Conservation (phyloP, 768 basidiomycete genomes). For the Boletellus ananiceps region DNA sequence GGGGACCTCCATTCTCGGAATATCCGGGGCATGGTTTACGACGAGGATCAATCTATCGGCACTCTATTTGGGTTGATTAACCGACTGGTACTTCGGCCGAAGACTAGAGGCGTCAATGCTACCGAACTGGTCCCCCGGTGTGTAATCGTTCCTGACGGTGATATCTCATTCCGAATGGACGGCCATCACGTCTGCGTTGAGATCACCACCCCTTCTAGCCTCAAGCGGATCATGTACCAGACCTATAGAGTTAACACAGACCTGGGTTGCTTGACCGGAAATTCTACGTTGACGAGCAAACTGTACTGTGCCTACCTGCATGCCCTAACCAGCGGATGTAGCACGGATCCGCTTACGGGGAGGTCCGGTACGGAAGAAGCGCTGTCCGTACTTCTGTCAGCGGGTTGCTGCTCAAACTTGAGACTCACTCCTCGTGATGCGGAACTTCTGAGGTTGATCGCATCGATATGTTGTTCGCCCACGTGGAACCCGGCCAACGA, state of each 20-base stretch:
- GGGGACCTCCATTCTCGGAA: constrained; percentile 37
- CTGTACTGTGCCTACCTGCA: constrained; percentile 42
- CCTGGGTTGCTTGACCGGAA: constrained; percentile 24
- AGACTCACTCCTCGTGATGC: constrained; percentile 25
- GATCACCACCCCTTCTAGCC: background rate
- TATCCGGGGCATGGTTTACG: constrained; percentile 39
- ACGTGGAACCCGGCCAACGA: constrained; percentile 33
- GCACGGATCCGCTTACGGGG: constrained; percentile 41
- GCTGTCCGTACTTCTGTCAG: constrained; percentile 35
- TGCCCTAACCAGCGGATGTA: constrained; percentile 35
- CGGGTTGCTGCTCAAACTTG: constrained; percentile 37
- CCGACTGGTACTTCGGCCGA: constrained; percentile 38
- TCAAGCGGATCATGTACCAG: constrained; percentile 13
- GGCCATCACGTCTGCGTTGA: constrained; percentile 12
- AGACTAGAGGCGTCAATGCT: background rate
- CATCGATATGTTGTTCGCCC: constrained; percentile 29
- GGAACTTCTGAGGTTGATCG: constrained; percentile 31
- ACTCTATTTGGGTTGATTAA: constrained; percentile 41
- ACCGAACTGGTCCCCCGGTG: background rate
- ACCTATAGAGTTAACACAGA: constrained; percentile 27
- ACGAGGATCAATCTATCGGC: constrained; percentile 37
- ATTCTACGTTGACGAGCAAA: constrained; percentile 16
- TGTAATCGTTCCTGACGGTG: constrained; percentile 39
- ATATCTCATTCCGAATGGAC: constrained; percentile 26
- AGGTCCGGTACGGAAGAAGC: constrained; percentile 21